Evolutionary conservation across 2,329 filamentous ascomycete genomes (phyloP), one percentile per base, ranked within the genome.

Genomic region (Trichoderma sp.): DNA sequence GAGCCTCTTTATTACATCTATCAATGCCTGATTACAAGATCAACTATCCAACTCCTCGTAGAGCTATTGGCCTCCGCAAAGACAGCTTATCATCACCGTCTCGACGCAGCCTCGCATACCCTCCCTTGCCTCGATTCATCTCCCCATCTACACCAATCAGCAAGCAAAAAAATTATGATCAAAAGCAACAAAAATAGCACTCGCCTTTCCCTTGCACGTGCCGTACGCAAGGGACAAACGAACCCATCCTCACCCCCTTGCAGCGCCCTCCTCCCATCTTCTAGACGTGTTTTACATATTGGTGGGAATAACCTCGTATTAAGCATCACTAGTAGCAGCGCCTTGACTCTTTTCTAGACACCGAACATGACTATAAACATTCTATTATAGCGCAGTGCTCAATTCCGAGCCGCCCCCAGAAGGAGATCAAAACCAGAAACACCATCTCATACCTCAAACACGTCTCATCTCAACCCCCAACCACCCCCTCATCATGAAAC

Each of bases 401-500:
- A 43, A 43, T 43, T 43, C 40, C 40, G 40, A 43, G 40, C 19
- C 43, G n/a, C 47, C 47, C 47, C n/a, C 47, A 24, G 21, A 21
- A 13, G 43, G 24, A n/a, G 33, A 33, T 33, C 29, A 33, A 52
- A 33, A 52, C 27, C 33, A 35, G n/a, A 62, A 62, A 62, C 59
- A 35, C 24, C 29, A 35, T 40, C 61, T 27, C 61, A 55, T 55
- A 64, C 61, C 49, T 33, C 19, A 56, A 14, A 43, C 62, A 27
- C 35, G 62, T 65, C 56, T 65, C 62, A 35, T 35, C 33, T 35
- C 33, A 35, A 65, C 29, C 49, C 29, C 52, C 52, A n/a, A 24
- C 14, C 35, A 14, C 59, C 59, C 59, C 37, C 37, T 43, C 52
- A 19, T 43, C 52, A 21, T 65, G 62, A 65, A 65, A 65, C 62